Evolutionary conservation across 129 eudicot genomes (phyloP).

Genomic region (Artemisia argyi): DNA sequence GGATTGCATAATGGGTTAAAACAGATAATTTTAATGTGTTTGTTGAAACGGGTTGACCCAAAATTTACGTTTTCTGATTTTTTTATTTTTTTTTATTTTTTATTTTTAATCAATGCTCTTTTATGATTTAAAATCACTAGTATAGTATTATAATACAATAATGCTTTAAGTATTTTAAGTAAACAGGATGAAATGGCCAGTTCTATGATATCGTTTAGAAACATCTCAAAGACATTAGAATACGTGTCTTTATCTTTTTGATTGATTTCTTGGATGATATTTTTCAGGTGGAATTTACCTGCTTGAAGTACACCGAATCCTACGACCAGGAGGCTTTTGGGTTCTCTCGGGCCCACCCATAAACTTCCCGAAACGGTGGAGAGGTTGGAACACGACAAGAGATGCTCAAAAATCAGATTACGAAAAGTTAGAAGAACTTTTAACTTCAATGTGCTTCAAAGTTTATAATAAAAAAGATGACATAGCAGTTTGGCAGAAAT

Average conservation of each 20-base stretch:
- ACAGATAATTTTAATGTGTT: not conserved
- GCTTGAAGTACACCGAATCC: constrained; percentile 86
- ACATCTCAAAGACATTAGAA: not conserved
- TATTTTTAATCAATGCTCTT: not conserved
- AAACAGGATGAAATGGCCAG: not conserved
- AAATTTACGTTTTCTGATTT: not conserved
- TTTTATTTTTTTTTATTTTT: not conserved
- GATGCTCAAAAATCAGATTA: constrained; percentile 80
- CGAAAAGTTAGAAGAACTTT: constrained; percentile 70
- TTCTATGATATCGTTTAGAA: not conserved
- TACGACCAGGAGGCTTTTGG: constrained; percentile 99
- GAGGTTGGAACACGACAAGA: constrained; percentile 93
- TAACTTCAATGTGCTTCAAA: constrained; percentile 90
- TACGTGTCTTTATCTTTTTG: not conserved
- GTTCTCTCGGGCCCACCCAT: constrained; percentile 97
- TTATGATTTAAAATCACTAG: not conserved
- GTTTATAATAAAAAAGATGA: constrained; percentile 73
- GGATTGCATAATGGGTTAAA: not conserved
- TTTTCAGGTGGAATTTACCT: constrained; percentile 90
- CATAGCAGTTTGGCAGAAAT: constrained; percentile 96
- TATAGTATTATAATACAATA: too few species aligned
- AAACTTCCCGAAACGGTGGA: constrained; percentile 78
- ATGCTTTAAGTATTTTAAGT: too few species aligned
- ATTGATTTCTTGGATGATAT: constrained; percentile 8
- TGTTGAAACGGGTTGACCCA: not conserved